Evolutionary conservation across 139 green algal species (phyloP).

Genomic region (Chlamydomonas incerta): DNA sequence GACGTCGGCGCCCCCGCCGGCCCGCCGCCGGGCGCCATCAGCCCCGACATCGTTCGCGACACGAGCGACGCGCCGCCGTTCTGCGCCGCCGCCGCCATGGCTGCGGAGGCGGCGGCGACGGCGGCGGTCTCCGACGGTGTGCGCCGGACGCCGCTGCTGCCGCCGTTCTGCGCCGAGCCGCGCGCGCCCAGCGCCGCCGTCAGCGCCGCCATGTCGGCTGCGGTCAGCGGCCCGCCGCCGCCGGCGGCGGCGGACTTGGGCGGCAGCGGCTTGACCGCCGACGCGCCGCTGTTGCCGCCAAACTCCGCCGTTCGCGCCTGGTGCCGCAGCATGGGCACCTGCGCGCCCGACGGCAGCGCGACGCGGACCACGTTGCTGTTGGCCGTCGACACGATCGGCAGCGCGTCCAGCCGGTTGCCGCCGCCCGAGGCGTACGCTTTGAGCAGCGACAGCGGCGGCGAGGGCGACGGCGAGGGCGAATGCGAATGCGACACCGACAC

Average conservation of each 20-base stretch:
- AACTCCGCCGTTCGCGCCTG: not conserved
- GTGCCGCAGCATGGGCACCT: constrained; percentile 22
- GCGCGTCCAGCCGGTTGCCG: not conserved
- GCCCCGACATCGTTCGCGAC: not conserved
- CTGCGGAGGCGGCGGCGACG: too few species aligned
- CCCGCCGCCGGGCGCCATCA: not conserved
- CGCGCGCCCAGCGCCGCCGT: not conserved
- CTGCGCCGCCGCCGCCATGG: too few species aligned
- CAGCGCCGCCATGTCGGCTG: not conserved
- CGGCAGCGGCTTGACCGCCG: too few species aligned
- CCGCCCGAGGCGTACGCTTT: not conserved
- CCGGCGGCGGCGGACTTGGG: not conserved
- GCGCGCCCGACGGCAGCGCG: constrained; percentile 25
- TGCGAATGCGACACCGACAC: too few species aligned
- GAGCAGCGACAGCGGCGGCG: too few species aligned
- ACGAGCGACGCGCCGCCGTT: not conserved
- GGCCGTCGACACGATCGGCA: not conserved
- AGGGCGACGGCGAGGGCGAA: too few species aligned
- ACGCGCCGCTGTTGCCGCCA: not conserved
- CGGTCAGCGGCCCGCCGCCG: not conserved
- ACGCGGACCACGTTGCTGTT: not conserved
- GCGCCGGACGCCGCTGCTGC: too few species aligned
- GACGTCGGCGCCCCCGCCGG: too few species aligned
- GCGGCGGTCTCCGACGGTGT: too few species aligned
- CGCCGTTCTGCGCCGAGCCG: not conserved